phyloP scores from a whole-genome alignment of 176 grass and related monocot species.

The Musa troglodytarum region DNA sequence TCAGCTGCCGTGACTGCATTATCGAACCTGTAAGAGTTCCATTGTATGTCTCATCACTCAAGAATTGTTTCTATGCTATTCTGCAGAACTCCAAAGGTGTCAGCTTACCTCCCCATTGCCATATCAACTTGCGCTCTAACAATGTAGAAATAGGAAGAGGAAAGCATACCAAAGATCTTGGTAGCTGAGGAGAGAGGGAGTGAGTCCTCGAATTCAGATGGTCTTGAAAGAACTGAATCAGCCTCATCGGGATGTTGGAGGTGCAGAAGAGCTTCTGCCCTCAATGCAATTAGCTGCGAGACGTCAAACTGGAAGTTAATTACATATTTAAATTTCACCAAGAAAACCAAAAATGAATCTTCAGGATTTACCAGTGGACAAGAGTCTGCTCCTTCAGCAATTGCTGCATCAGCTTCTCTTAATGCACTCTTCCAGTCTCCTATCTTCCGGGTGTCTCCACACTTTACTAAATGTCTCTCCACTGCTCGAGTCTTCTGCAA shows the following conservation, averaged over 20 bases:
- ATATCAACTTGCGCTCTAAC: slow-evolving; percentile 80
- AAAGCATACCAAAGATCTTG: slow-evolving; percentile 60
- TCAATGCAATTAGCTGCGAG: slow-evolving; percentile 62
- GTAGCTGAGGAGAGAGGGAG: slow-evolving; percentile 25
- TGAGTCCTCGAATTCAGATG: slow-evolving; percentile 43
- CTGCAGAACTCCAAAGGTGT: slow-evolving; percentile 1
- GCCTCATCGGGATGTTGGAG: slow-evolving; percentile 78
- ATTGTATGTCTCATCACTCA: slow-evolving; percentile 6
- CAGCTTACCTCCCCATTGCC: slow-evolving; percentile 75
- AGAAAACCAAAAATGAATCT: background rate
- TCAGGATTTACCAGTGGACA: slow-evolving; percentile 49
- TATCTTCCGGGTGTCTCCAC: slow-evolving; percentile 58
- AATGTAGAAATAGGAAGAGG: slow-evolving; percentile 57
- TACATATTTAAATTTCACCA: slow-evolving; percentile 4
- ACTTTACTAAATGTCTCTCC: slow-evolving; percentile 53
- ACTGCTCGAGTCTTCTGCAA: slow-evolving; percentile 69
- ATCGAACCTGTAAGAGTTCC: slow-evolving; percentile 64
- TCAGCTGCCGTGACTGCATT: slow-evolving; percentile 59
- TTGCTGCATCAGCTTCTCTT: slow-evolving; percentile 86
- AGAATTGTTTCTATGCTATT: background rate
- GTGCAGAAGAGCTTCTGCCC: slow-evolving; percentile 80
- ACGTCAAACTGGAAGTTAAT: background rate
- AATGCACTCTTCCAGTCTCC: slow-evolving; percentile 76
- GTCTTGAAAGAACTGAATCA: slow-evolving; percentile 46
- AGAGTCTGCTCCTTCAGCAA: slow-evolving; percentile 63